A percentile compares a stretch with the other conserved stretches of the same genome.
These are phyloP conservation scores for Zangia roseola DNA, from an alignment of 768 basidiomycete species.

Conservation along the genomic window DNA sequence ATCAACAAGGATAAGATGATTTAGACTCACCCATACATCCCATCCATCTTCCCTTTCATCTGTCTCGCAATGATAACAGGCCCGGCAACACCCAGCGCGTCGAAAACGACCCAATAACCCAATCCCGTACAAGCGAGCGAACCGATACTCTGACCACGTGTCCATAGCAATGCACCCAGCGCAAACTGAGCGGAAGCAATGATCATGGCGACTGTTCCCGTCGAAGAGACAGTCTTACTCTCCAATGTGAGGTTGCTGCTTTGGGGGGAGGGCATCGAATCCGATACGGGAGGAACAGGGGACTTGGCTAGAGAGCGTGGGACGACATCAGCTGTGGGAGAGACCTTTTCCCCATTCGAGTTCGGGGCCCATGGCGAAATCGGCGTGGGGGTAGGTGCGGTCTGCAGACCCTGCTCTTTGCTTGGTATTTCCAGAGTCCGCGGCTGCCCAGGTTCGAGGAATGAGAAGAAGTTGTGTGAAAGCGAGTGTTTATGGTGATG, in stretches of 20 bases:
- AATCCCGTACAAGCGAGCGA: conserved; percentile 86
- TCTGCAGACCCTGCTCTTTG: conserved; percentile 43
- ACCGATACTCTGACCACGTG: conserved; percentile 83
- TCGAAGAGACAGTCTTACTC: conserved; percentile 17
- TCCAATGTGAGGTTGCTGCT: neutral
- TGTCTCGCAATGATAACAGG: conserved; percentile 33
- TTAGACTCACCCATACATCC: conserved; percentile 62
- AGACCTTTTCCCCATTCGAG: conserved; percentile 27
- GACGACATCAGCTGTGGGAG: conserved; percentile 9
- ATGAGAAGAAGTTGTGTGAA: conserved; percentile 94
- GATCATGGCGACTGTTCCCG: conserved; percentile 21
- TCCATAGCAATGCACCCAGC: conserved; percentile 80
- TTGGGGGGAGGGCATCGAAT: conserved; percentile 4
- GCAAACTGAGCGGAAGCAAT: conserved; percentile 49
- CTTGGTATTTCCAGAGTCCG: conserved; percentile 6
- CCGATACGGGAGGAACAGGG: conserved; percentile 14
- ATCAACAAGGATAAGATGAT: conserved; percentile 20
- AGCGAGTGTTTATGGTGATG: conserved; percentile 94
- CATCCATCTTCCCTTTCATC: conserved; percentile 32
- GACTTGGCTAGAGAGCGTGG: conserved; percentile 26
- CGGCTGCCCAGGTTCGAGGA: conserved; percentile 71
- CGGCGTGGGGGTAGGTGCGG: conserved; percentile 58
- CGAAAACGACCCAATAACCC: conserved; percentile 97
- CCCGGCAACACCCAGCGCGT: conserved; percentile 76
- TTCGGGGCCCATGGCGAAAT: conserved; percentile 68